Conservation (phyloP, 2,329 filamentous ascomycete genomes). For the Sporothrix sp. region DNA sequence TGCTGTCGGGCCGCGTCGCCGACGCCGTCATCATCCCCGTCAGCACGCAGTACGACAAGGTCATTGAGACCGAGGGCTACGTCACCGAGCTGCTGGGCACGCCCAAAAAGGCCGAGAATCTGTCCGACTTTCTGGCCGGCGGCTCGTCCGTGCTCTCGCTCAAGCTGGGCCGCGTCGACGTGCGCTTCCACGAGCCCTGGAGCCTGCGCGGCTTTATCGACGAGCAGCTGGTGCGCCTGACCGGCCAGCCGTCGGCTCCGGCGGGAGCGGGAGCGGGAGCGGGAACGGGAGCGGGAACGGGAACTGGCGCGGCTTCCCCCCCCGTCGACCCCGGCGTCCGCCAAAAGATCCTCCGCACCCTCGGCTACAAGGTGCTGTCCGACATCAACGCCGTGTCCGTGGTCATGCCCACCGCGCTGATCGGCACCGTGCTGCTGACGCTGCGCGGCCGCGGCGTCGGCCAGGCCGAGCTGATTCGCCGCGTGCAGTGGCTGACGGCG, state of each 20-base stretch:
- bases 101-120: slow-evolving; percentile 90
- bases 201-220: slow-evolving; percentile 73
- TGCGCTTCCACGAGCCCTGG: slow-evolving; percentile 95
- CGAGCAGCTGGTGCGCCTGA: slow-evolving; percentile 56
- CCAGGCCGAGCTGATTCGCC: slow-evolving; percentile 70
- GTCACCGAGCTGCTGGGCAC: slow-evolving; percentile 88
- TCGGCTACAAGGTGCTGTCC: slow-evolving; percentile 85
- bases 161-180: slow-evolving; percentile 83
- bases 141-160: slow-evolving; percentile 78
- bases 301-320: no score
- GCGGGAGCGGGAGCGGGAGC: no score
- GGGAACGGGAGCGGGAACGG: no score
- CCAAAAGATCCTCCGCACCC: slow-evolving; percentile 67
- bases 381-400: slow-evolving; percentile 96
- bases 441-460: slow-evolving; percentile 86
- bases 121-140: slow-evolving; percentile 78
- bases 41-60: slow-evolving; percentile 96
- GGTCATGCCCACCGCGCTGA: slow-evolving; percentile 94
- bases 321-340: slow-evolving; percentile 45
- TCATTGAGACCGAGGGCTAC: slow-evolving; percentile 95
- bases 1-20: slow-evolving; percentile 76
- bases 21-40: slow-evolving; percentile 93
- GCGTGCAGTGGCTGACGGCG: slow-evolving; percentile 82
- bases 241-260: slow-evolving; percentile 35
- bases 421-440: slow-evolving; percentile 87